phyloP scores from a whole-genome alignment of 1,139 yeast species.

The Kluyveromyces sp. region DNA sequence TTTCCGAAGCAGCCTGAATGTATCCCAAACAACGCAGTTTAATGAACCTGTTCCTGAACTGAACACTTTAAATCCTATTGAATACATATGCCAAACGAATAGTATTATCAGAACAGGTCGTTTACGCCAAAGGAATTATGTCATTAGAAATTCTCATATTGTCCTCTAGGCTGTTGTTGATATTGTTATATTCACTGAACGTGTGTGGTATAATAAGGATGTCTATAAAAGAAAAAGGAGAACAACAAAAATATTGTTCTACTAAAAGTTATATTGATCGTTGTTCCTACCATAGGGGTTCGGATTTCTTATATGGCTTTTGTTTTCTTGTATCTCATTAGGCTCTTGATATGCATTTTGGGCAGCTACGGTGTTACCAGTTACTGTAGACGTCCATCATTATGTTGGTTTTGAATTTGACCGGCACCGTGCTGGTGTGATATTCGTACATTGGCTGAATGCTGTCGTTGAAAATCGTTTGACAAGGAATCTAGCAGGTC shows the following conservation, averaged over 20 bases:
- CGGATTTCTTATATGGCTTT: too few species aligned
- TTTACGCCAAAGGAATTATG: slow-evolving; percentile 1
- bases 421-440: too few species aligned
- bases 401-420: too few species aligned
- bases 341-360: too few species aligned
- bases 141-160: neutral
- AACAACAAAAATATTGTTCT: neutral
- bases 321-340: too few species aligned
- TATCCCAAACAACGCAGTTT: neutral
- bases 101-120: slow-evolving; percentile 3
- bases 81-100: slow-evolving; percentile 1
- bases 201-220: neutral
- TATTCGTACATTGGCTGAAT: neutral
- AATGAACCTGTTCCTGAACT: neutral
- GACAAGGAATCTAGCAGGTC: slow-evolving; percentile 1
- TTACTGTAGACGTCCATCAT: too few species aligned
- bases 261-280: neutral
- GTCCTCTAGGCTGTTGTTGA: neutral
- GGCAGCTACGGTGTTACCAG: too few species aligned
- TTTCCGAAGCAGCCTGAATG: neutral
- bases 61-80: slow-evolving; percentile 2
- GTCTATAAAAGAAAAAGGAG: neutral
- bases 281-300: neutral
- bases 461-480: neutral
- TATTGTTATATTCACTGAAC: too few species aligned